These are phyloP conservation scores for Bacidia gigantensis DNA, from an alignment of 495 filamentous ascomycete genomes.

Conservation along the genomic window DNA sequence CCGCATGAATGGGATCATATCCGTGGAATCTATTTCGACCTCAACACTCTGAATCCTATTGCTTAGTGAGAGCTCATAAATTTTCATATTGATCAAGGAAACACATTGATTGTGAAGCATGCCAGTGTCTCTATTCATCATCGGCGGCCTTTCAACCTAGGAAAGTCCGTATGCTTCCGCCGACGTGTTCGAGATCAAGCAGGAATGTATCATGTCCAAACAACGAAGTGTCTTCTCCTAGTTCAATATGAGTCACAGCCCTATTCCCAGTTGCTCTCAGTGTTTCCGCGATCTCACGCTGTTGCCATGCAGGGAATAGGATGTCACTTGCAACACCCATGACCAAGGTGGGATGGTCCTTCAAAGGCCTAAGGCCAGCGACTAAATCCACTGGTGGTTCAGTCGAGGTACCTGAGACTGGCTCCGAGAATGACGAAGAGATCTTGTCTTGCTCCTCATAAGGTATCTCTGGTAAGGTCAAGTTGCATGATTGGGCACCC, in stretches of 20 bases:
- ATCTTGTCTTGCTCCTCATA: conserved; percentile 56
- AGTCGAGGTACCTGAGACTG: conserved; percentile 14
- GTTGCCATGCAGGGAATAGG: conserved; percentile 96
- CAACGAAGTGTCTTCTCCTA: conserved; percentile 79
- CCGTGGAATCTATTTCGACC: too few relatives aligned
- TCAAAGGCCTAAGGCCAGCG: conserved; percentile 52
- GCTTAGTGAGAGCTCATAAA: too few relatives aligned
- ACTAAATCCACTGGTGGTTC: conserved; percentile 65
- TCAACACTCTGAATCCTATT: too few relatives aligned
- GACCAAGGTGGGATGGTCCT: conserved; percentile 66
- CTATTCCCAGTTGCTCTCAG: conserved; percentile 62
- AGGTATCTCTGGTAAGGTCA: conserved; percentile 72
- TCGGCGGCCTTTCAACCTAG: conserved; percentile 43
- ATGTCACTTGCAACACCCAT: conserved; percentile 95
- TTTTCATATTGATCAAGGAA: too few relatives aligned
- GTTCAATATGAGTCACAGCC: conserved; percentile 70
- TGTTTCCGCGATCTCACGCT: conserved; percentile 83
- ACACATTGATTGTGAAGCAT: too few relatives aligned
- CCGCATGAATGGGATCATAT: too few relatives aligned
- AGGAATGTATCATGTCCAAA: conserved; percentile 98
- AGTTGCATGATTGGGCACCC: conserved; percentile 46
- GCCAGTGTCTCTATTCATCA: too few relatives aligned
- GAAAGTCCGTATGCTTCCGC: conserved; percentile 67
- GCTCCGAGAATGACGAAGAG: conserved; percentile 23
- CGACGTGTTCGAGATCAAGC: conserved; percentile 82